Evolutionary conservation across 1,139 yeast species (phyloP), one percentile per base, ranked within the genome.

Genomic region (Kodamaea fungicola): DNA sequence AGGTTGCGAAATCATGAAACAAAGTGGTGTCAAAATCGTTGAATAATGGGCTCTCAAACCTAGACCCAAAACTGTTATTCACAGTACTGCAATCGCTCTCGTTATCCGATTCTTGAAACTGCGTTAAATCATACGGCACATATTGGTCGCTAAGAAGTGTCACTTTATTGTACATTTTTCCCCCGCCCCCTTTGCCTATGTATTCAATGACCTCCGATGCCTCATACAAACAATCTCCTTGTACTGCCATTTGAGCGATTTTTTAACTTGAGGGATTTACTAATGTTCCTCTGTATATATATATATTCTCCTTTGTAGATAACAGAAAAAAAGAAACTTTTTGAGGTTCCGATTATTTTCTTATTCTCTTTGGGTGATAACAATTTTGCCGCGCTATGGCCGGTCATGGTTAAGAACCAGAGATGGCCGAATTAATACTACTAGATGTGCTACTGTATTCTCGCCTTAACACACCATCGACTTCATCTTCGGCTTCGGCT

Each of bases 121-220:
- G 35, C 9, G 43, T 40, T 31, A 40, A 33, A 19, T 40, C 43
- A 16, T 33, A 37, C 8, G 43, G 43, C 12, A 40, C 41, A 31
- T 40, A 40, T 30, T 40, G 37, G 26, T 40, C 43, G 22, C 41
- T 37, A 13, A 40, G 31, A 3, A 37, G 39, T 1, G 37, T 16
- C 19, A 16, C 19, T 16, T 16, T 16, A 16, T 16, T 16, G 5
- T 16, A 16, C 19, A 16, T 16, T 16, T 16, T 16, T 5, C 19
- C 19, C 19, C 5, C 19, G 19, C 19, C 19, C 19, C 19, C 19
- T 16, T 16, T 16, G 19, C 19, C 5, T 16, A 16, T 16, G 19
- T 16, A 16, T 16, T 16, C 19, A 5, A 16, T 16, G 19, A 16
- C 19, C 19, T 8, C 26, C 10, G 26, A n/a, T 8, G 26, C 26